Evolutionary conservation across 148 eudicot species (phyloP).

Genomic region (Simmondsia chinensis): DNA sequence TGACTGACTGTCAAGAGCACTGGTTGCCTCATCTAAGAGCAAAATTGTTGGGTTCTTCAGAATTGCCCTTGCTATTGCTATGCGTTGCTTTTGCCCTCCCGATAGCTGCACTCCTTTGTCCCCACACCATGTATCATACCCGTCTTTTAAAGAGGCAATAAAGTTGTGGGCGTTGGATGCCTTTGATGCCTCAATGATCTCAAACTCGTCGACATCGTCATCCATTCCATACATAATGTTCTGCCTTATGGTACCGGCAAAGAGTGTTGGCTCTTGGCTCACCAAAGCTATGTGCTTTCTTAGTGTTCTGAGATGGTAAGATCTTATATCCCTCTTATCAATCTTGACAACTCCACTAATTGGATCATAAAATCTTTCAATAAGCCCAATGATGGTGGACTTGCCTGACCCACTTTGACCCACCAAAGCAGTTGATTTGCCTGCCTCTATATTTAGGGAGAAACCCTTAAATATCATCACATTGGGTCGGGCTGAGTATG

Average conservation of each 20-base stretch:
- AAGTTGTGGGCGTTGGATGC: constrained; percentile 76
- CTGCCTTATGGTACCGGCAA: constrained; percentile 51
- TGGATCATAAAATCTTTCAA: constrained; percentile 84
- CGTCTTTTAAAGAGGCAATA: constrained; percentile 48
- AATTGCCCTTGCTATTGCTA: constrained; percentile 82
- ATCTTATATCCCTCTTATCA: constrained; percentile 49
- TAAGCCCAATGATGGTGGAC: constrained; percentile 59
- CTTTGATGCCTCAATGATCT: constrained; percentile 52
- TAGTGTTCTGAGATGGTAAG: constrained; percentile 42
- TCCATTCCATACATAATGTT: constrained; percentile 55
- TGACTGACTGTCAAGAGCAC: constrained; percentile 69
- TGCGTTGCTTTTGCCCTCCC: constrained; percentile 79
- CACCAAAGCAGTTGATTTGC: constrained; percentile 68
- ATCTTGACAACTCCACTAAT: constrained; percentile 38
- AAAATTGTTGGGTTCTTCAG: constrained; percentile 46
- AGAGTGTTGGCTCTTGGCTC: constrained; percentile 77
- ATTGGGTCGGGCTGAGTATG: constrained; percentile 57
- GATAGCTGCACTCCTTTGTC: constrained; percentile 76
- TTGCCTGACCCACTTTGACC: constrained; percentile 91
- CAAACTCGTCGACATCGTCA: constrained; percentile 31
- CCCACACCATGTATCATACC: constrained; percentile 68
- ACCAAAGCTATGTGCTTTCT: constrained; percentile 71
- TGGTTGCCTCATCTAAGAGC: constrained; percentile 77
- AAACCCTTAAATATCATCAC: constrained; percentile 45
- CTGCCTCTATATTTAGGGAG: constrained; percentile 49